Base-by-base conservation (phyloP, 371 early-diverging fungal species). In the Mucor mucedo region DNA sequence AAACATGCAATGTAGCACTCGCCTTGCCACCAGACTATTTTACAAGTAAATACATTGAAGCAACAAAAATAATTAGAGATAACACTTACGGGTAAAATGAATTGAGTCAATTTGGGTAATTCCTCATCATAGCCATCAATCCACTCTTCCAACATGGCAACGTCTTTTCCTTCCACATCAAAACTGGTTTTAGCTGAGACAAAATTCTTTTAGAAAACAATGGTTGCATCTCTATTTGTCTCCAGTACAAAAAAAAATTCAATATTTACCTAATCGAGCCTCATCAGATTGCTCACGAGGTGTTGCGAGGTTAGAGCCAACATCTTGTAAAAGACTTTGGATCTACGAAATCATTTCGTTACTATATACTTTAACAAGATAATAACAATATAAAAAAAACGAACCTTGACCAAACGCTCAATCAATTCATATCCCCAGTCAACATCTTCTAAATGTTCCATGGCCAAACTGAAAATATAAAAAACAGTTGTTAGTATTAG, bases 291-390 rank as follows among this genome's bases (percentile, higher is more conserved):
- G 70, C 28, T 74, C 74, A 41, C 94, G 78, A 45, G 97, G 97
- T 10, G 97, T 97, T 8, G 97, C 97, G 49, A 96, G 83, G 73
- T 94, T 94, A 30, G 94, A 89, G 1, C 93, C 93, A 27, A 94
- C 81, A 67, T 97, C 96, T 71, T 94, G 95, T 52, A 97, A 69
- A 27, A 89, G 79, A 68, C 95, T 93, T 83, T 97, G 96, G 49
- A 97, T 87, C 89, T 93, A 49, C 16, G 38, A 13, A 38, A 21
- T 21, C 21, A 21, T 21, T 21, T 21, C 21, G 21, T 21, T 21
- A 21, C 21, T 21, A 21, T 11, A 41, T n/a, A 11, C 16, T 42
- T 44, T 44, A 14, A 16, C 6, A 6, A 21, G 27, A 30, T 21
- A 2, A 40, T 4, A 52, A 52, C 3, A 8, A 52, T 21, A 44